Evolutionary conservation across 768 basidiomycete species (phyloP).

Genomic region (Boletellus emodensis): DNA sequence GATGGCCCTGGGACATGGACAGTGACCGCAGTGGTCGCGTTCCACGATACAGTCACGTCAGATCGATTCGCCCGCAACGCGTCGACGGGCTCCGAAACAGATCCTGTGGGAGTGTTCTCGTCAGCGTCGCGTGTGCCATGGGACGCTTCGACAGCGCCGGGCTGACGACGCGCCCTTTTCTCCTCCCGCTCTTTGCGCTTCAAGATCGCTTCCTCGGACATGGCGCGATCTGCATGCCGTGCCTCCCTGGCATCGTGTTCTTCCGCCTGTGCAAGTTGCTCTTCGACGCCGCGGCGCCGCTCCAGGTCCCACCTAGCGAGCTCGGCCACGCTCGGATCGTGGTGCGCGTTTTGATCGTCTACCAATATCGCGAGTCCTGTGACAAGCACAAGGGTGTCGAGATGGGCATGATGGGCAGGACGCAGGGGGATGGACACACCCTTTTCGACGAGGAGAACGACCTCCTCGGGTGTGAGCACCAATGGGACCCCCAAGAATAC

Average conservation of each 20-base stretch:
- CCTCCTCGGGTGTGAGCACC: slow-evolving; percentile 87
- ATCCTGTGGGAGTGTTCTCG: neutral
- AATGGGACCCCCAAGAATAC: slow-evolving; percentile 92
- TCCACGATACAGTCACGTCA: slow-evolving; percentile 6
- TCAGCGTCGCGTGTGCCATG: neutral
- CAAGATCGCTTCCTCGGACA: slow-evolving; percentile 59
- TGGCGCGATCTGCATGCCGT: slow-evolving; percentile 35
- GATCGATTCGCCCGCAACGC: neutral
- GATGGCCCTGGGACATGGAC: slow-evolving; percentile 70
- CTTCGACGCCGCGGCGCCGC: slow-evolving; percentile 42
- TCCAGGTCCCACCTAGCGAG: slow-evolving; percentile 52
- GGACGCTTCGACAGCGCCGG: slow-evolving; percentile 4
- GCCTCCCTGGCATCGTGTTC: slow-evolving; percentile 48
- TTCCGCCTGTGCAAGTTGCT: slow-evolving; percentile 48
- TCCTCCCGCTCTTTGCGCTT: slow-evolving; percentile 73
- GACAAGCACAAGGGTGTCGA: neutral
- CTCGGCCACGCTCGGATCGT: slow-evolving; percentile 42
- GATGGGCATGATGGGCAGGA: neutral
- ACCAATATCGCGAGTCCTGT: slow-evolving; percentile 74
- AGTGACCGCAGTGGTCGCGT: slow-evolving; percentile 37
- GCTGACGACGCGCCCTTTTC: slow-evolving; percentile 23
- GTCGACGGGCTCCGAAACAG: neutral
- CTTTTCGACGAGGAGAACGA: slow-evolving; percentile 78
- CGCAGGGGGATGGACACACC: slow-evolving; percentile 38
- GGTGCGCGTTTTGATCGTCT: slow-evolving; percentile 63